A percentile compares a stretch with the other conserved stretches of the same genome.
phyloP scores from a whole-genome alignment of 2,329 filamentous ascomycete species.

The Monilinia fructicola region DNA sequence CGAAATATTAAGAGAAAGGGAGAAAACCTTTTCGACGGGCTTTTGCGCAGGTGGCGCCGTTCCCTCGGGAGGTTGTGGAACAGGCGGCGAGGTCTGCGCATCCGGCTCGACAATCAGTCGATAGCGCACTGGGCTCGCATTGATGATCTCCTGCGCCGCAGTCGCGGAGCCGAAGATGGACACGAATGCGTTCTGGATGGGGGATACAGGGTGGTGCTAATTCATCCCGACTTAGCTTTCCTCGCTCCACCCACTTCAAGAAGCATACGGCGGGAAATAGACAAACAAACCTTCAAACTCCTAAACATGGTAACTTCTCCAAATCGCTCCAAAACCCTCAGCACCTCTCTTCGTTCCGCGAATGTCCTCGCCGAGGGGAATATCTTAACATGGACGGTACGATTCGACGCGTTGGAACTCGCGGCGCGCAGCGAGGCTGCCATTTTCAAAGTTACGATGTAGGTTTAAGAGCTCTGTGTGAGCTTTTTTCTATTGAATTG shows the following conservation, averaged over 20 bases:
- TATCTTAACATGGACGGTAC: conserved; percentile 40
- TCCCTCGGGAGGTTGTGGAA: background rate
- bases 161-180: conserved; percentile 32
- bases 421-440: conserved; percentile 10
- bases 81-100: conserved; percentile 15
- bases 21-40: conserved; percentile 29
- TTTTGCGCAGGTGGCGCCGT: background rate
- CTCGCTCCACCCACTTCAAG: background rate
- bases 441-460: background rate
- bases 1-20: conserved; percentile 28
- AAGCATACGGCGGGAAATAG: background rate
- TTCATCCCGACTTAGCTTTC: conserved; percentile 1
- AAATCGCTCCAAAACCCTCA: conserved; percentile 39
- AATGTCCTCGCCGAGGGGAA: conserved; percentile 37
- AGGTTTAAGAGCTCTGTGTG: background rate
- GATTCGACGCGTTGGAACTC: conserved; percentile 23
- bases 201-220: conserved; percentile 31
- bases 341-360: conserved; percentile 39
- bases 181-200: conserved; percentile 37
- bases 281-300: conserved; percentile 36
- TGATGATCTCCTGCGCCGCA: conserved; percentile 30
- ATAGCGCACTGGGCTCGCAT: conserved; percentile 38
- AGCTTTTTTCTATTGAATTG: background rate
- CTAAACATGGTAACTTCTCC: conserved; percentile 40
- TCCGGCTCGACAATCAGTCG: conserved; percentile 27